Conservation (phyloP, 768 basidiomycete genomes). For the Boletus sp. region DNA sequence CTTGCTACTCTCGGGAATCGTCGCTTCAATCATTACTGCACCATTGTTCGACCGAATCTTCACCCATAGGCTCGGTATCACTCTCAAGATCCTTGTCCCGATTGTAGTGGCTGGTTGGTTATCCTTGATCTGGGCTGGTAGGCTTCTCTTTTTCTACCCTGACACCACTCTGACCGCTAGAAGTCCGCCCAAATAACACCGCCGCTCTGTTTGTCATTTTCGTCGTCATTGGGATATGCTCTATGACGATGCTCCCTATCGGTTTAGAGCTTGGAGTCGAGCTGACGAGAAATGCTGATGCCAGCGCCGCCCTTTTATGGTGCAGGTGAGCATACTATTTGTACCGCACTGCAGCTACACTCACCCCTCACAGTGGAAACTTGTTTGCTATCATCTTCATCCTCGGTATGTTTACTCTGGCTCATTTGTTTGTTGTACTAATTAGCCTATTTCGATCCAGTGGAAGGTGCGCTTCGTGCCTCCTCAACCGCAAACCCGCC, state of each 20-base stretch:
- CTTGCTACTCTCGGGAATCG: slow-evolving; percentile 67
- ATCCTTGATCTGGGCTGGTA: slow-evolving; percentile 79
- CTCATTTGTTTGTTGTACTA: not conserved
- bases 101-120: slow-evolving; percentile 64
- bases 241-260: slow-evolving; percentile 71
- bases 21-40: slow-evolving; percentile 63
- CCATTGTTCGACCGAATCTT: slow-evolving; percentile 84
- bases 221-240: slow-evolving; percentile 63
- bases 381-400: slow-evolving; percentile 60
- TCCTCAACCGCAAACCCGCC: slow-evolving; percentile 61
- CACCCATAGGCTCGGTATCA: slow-evolving; percentile 64
- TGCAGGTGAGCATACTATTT: slow-evolving; percentile 48
- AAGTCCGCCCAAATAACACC: slow-evolving; percentile 62
- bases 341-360: not conserved
- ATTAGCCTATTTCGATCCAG: slow-evolving; percentile 33
- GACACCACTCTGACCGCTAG: not conserved
- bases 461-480: slow-evolving; percentile 66
- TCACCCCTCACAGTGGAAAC: slow-evolving; percentile 51
- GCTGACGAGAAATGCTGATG: slow-evolving; percentile 75
- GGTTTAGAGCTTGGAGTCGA: slow-evolving; percentile 78
- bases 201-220: slow-evolving; percentile 65
- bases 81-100: slow-evolving; percentile 60
- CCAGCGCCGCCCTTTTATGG: slow-evolving; percentile 76
- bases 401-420: slow-evolving; percentile 44
- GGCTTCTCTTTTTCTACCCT: slow-evolving; percentile 15